Conservation (phyloP, 306 rosid genomes). For the Cotoneaster glaucophyllus region DNA sequence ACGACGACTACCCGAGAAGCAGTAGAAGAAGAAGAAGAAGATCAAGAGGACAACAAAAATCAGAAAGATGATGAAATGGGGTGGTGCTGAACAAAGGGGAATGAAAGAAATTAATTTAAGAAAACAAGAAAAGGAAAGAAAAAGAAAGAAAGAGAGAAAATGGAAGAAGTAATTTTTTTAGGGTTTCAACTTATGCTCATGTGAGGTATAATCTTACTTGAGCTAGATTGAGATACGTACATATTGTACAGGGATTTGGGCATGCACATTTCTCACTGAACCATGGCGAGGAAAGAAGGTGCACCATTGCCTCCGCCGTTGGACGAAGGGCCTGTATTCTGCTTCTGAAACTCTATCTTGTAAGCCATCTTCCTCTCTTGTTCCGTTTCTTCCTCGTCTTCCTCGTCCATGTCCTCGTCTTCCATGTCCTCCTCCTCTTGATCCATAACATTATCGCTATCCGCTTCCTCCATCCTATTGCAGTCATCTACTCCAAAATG, state of each 20-base stretch:
- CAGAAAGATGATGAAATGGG: neutral
- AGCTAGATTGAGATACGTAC: slow-evolving; percentile 13
- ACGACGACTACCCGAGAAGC: neutral
- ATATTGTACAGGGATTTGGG: slow-evolving; percentile 17
- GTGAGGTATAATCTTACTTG: neutral
- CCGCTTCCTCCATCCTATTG: slow-evolving; percentile 23
- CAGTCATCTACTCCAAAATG: slow-evolving; percentile 20
- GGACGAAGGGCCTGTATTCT: slow-evolving; percentile 18
- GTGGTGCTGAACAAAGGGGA: neutral
- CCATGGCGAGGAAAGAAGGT: slow-evolving; percentile 36
- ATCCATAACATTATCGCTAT: slow-evolving; percentile 10
- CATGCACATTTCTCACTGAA: slow-evolving; percentile 19
- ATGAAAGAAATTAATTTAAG: neutral
- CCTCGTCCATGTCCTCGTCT: slow-evolving; percentile 21
- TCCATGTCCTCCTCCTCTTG: slow-evolving; percentile 20
- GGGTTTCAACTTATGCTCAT: slow-evolving; percentile 1
- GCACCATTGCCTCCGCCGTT: slow-evolving; percentile 29
- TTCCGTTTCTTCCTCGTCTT: slow-evolving; percentile 10
- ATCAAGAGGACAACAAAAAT: neutral
- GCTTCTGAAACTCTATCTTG: slow-evolving; percentile 36
- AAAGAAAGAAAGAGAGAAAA: neutral
- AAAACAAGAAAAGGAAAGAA: neutral
- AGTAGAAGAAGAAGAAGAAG: neutral
- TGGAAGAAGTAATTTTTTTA: slow-evolving; percentile 2
- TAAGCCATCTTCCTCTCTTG: slow-evolving; percentile 16